Evolutionary conservation across 768 basidiomycete species (phyloP).

Genomic region (Dioszegia aurantiaca): DNA sequence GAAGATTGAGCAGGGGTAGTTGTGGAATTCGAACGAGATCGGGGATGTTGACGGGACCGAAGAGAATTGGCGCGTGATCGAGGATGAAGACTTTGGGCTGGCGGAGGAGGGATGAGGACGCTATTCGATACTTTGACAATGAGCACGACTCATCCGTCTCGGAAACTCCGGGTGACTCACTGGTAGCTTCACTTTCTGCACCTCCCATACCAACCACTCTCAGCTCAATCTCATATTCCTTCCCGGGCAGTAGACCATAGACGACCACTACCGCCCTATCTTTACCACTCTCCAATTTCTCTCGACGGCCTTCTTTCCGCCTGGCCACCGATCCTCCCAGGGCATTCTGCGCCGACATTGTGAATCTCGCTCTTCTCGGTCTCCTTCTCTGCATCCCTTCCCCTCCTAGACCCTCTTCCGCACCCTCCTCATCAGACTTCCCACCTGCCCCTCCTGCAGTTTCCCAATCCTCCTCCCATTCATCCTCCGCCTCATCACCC

Average conservation of each 20-base stretch:
- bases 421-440: constrained; percentile 2
- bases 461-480: constrained; percentile 22
- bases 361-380: constrained; percentile 37
- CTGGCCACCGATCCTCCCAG: constrained; percentile 13
- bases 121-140: constrained; percentile 36
- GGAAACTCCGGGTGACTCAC: constrained; percentile 25
- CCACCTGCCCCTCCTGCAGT: constrained; percentile 10
- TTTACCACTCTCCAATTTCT: constrained; percentile 44
- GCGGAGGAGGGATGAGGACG: constrained; percentile 38
- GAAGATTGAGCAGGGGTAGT: constrained; percentile 17
- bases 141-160: constrained; percentile 1
- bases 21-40: constrained; percentile 47
- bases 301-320: constrained; percentile 8
- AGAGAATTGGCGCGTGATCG: constrained; percentile 50
- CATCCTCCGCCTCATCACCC: constrained; percentile 16
- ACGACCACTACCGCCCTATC: constrained; percentile 90
- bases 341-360: constrained; percentile 17
- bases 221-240: constrained; percentile 86
- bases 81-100: constrained; percentile 27
- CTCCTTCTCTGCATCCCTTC: constrained; percentile 30
- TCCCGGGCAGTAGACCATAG: constrained; percentile 80
- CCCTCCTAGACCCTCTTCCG: constrained; percentile 18
- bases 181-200: constrained; percentile 26
- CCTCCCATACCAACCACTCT: constrained; percentile 59
- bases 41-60: constrained; percentile 42